phyloP scores from a whole-genome alignment of 2,329 filamentous ascomycete genomes.

The Ophiostoma ulmi region DNA sequence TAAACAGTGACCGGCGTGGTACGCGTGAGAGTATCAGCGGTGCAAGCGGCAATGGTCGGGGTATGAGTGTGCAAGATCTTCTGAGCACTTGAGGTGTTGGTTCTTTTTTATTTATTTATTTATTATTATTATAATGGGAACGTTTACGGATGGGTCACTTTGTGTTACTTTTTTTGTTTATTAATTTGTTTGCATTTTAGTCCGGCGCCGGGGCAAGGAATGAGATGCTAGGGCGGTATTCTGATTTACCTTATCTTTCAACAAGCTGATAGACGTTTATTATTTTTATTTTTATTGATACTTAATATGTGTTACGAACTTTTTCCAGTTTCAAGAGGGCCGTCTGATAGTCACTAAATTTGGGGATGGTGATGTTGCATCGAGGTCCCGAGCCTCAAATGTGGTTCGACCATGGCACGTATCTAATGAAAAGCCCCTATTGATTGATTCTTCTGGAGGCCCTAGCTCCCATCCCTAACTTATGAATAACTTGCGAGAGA shows the following conservation, averaged over 20 bases:
- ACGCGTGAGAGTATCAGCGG: slow-evolving; percentile 32
- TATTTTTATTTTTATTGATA: not conserved
- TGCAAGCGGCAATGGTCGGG: slow-evolving; percentile 35
- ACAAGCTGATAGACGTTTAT: not conserved
- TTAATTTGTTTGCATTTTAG: not conserved
- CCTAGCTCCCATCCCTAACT: not conserved
- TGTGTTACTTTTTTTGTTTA: not conserved
- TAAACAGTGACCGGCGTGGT: slow-evolving; percentile 68
- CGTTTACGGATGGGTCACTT: too few relatives aligned
- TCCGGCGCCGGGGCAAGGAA: not conserved
- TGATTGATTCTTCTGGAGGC: not conserved
- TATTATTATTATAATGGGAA: not conserved
- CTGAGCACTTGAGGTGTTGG: slow-evolving; percentile 41
- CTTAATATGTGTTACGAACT: too few relatives aligned
- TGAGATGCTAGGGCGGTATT: not conserved
- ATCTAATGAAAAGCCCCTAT: not conserved
- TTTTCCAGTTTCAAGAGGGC: not conserved
- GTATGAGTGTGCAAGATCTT: slow-evolving; percentile 52
- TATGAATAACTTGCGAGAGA: not conserved
- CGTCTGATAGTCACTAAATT: not conserved
- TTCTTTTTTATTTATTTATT: not conserved
- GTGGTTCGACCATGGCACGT: slow-evolving; percentile 3
- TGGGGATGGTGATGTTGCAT: not conserved
- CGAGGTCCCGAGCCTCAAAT: slow-evolving; percentile 1
- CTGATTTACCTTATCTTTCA: not conserved